These are phyloP conservation scores for Dactylellina leptospora DNA, from an alignment of 2,329 filamentous ascomycete species.

Conservation along the genomic window DNA sequence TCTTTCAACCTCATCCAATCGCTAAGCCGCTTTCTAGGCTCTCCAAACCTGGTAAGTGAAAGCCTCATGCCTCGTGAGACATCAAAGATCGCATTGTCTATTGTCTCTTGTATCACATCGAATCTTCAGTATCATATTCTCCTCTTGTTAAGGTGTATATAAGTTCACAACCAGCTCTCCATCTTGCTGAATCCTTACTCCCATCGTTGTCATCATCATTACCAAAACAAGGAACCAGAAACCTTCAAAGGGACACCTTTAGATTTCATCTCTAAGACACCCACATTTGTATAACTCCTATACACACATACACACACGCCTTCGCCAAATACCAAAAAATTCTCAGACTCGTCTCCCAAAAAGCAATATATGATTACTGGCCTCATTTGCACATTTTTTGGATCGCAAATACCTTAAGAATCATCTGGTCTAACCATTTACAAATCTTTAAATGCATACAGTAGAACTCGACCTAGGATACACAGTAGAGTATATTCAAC, in stretches of 20 bases:
- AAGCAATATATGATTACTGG: constrained; percentile 14
- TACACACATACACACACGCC: neutral
- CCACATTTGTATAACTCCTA: constrained; percentile 11
- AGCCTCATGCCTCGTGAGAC: constrained; percentile 49
- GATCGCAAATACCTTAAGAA: constrained; percentile 15
- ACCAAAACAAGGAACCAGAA: too few species aligned
- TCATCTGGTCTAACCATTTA: constrained; percentile 25
- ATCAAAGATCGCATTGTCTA: constrained; percentile 4
- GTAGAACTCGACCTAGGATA: constrained; percentile 51
- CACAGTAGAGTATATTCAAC: constrained; percentile 46
- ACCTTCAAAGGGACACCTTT: neutral
- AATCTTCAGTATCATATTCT: neutral
- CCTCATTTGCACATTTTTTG: constrained; percentile 11
- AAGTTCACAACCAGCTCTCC: constrained; percentile 21
- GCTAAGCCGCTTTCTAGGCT: constrained; percentile 43
- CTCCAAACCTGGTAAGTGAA: constrained; percentile 49
- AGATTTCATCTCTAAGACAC: neutral
- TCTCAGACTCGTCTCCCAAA: constrained; percentile 2
- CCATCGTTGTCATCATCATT: neutral
- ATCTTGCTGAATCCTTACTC: constrained; percentile 17
- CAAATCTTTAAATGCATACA: constrained; percentile 45
- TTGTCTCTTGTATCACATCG: neutral
- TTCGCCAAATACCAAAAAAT: neutral
- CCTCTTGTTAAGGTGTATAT: constrained; percentile 29
- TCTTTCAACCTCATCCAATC: constrained; percentile 42